Base-by-base conservation (phyloP, 768 basidiomycete genomes). In the Termitomyces titanicus region DNA sequence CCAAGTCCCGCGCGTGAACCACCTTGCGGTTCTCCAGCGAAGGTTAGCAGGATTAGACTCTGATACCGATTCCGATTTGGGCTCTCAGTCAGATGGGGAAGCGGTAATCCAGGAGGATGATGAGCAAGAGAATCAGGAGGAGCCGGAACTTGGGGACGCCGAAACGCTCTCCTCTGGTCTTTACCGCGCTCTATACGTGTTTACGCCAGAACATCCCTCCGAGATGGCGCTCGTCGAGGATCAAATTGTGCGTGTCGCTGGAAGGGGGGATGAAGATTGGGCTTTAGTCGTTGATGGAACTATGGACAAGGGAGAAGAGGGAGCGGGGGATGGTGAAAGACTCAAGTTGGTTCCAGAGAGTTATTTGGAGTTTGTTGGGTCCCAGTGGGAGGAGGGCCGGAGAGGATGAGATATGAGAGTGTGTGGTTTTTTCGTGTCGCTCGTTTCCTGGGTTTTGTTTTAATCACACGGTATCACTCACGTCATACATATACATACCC, bases 151-250 rank as follows among this genome's bases (percentile, higher is more conserved):
- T 1, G 74, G 72, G 10, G 11, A 37, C 2, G 72, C 71, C 7
- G 74, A 73, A 20, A 76, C 75, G 39, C 75, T 90, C 8, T 40
- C 31, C 22, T 27, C 38, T 4, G 49, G 49, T 2, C 38, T 50
- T 9, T 50, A 50, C 10, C 38, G 49, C 27, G 49, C 25, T 6
- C 11, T 50, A 4, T 50, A 50, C 9, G 38, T 38, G 1, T 50
- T 50, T 17, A 24, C 18, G 10, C 38, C 49, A 0, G 25, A 50
- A 25, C 17, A 5, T 2, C 24, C 38, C 2, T 22, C 38, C 2
- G 38, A 50, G 17, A 40, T 40, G 35, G 25, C 13, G 25, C 49
- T 50, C 15, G 18, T 25, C 6, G 37, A 38, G 25, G 49, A 40
- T 24, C 49, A 40, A 22, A 18, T 49, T 18, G 38, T 40, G 17